These are phyloP conservation scores for Colletotrichum sp. DNA, from an alignment of 2,329 filamentous ascomycete species.

Conservation along the genomic window DNA sequence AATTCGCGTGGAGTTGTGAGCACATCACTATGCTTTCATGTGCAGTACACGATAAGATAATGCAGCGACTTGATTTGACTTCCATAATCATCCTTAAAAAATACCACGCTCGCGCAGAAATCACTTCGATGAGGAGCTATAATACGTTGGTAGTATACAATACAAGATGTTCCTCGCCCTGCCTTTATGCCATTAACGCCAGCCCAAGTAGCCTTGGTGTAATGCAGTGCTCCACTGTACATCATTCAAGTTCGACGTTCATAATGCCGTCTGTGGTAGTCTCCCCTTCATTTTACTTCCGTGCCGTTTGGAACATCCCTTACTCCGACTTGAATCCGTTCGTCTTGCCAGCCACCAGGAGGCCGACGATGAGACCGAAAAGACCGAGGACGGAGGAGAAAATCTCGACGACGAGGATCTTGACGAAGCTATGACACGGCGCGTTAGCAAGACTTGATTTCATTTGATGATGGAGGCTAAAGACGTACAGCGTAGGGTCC, in stretches of 20 bases:
- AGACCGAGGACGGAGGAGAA: constrained; percentile 97
- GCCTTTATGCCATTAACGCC: constrained; percentile 25
- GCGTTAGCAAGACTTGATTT: constrained; percentile 24
- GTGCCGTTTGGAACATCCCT: neutral
- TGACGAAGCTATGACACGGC: constrained; percentile 79
- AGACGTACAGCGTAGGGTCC: constrained; percentile 80
- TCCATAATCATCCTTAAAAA: neutral
- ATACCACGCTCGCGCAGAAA: neutral
- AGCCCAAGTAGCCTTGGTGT: constrained; percentile 24
- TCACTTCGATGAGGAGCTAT: constrained; percentile 19
- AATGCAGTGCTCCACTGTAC: constrained; percentile 23
- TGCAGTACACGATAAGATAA: neutral
- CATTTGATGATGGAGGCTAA: neutral
- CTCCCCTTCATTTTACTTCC: neutral
- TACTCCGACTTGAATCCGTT: constrained; percentile 65
- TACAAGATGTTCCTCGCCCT: constrained; percentile 22
- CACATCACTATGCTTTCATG: neutral
- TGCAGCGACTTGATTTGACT: neutral
- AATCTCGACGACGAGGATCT: constrained; percentile 98
- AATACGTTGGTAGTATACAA: constrained; percentile 23
- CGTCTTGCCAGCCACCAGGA: constrained; percentile 87
- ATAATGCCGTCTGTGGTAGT: neutral
- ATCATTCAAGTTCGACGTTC: constrained; percentile 12
- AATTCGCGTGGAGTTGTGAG: constrained; percentile 29
- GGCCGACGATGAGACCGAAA: constrained; percentile 93